A percentile compares a stretch with the other conserved stretches of the same genome.
These are phyloP conservation scores for Parafenestella ontariensis DNA, from an alignment of 2,329 filamentous ascomycete species.

Conservation along the genomic window DNA sequence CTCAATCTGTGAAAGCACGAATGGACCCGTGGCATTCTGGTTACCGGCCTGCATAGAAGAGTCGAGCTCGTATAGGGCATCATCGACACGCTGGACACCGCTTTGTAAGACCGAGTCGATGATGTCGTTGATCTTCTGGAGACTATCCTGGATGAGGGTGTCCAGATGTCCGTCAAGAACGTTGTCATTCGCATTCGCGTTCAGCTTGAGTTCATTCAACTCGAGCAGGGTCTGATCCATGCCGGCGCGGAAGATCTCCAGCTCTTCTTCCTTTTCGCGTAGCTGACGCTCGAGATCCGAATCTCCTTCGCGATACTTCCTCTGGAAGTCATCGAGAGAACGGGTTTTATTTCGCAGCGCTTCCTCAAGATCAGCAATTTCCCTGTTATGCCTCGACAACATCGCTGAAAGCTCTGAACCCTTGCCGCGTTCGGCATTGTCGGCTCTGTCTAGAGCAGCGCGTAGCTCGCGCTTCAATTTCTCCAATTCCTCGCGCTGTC, in stretches of 20 bases:
- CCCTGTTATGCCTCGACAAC: slow-evolving; percentile 94
- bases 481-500: slow-evolving; percentile 90
- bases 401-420: slow-evolving; percentile 93
- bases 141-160: slow-evolving; percentile 81
- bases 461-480: slow-evolving; percentile 93
- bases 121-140: slow-evolving; percentile 95
- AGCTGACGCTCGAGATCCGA: slow-evolving; percentile 85
- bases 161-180: slow-evolving; percentile 91
- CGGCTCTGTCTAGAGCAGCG: slow-evolving; percentile 87
- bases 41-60: slow-evolving; percentile 98
- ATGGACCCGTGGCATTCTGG: slow-evolving; percentile 93
- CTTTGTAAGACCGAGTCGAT: slow-evolving; percentile 96
- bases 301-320: slow-evolving; percentile 78
- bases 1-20: slow-evolving; percentile 95
- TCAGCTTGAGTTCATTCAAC: slow-evolving; percentile 80
- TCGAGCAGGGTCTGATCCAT: slow-evolving; percentile 97
- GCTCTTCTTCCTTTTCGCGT: slow-evolving; percentile 94
- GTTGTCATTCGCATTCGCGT: slow-evolving; percentile 70
- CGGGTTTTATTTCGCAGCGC: slow-evolving; percentile 85
- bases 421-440: slow-evolving; percentile 91
- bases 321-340: slow-evolving; percentile 81
- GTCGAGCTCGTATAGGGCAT: slow-evolving; percentile 95
- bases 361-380: slow-evolving; percentile 96
- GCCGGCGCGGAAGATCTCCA: slow-evolving; percentile 96
- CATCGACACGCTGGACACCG: slow-evolving; percentile 91